Conservation (phyloP, 2,329 filamentous ascomycete species). For the Elsinoe arachidis region DNA sequence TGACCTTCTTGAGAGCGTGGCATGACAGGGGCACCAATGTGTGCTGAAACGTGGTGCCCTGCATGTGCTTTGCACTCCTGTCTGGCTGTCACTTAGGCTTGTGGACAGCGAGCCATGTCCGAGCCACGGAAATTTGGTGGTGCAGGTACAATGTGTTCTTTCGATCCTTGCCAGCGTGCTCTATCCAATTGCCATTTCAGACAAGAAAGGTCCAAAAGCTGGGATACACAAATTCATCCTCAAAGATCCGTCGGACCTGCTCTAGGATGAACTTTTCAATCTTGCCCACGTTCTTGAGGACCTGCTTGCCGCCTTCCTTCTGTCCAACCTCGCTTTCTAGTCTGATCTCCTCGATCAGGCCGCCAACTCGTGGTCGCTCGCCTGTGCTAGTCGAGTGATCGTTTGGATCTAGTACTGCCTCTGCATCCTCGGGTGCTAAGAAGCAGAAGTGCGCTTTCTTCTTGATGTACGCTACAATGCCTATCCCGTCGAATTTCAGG, state of each 20-base stretch:
- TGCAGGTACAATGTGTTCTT: too few relatives aligned
- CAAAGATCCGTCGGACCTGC: conserved; percentile 92
- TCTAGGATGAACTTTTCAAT: conserved; percentile 96
- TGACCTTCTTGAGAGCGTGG: not conserved
- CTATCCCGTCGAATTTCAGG: conserved; percentile 88
- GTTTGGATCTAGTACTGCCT: conserved; percentile 48
- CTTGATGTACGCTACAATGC: conserved; percentile 83
- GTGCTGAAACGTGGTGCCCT: not conserved
- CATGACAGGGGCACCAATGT: not conserved
- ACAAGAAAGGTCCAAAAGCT: conserved; percentile 98
- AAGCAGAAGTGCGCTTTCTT: conserved; percentile 91
- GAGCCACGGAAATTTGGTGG: too few relatives aligned
- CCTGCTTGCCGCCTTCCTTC: conserved; percentile 83
- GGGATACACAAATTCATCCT: conserved; percentile 97
- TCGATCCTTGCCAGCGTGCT: too few relatives aligned
- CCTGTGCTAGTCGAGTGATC: conserved; percentile 20
- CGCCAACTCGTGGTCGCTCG: conserved; percentile 48
- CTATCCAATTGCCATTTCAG: conserved; percentile 32
- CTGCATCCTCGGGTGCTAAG: conserved; percentile 80
- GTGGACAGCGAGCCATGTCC: too few relatives aligned
- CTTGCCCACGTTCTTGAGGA: conserved; percentile 96
- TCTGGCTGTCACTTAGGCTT: too few relatives aligned
- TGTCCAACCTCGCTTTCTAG: conserved; percentile 98
- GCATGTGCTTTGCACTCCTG: too few relatives aligned
- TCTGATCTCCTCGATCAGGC: conserved; percentile 80